A percentile compares a stretch with the other conserved stretches of the same genome.
Conservation (phyloP, 176 grass and related monocot species). For the Cymbopogon citratus region DNA sequence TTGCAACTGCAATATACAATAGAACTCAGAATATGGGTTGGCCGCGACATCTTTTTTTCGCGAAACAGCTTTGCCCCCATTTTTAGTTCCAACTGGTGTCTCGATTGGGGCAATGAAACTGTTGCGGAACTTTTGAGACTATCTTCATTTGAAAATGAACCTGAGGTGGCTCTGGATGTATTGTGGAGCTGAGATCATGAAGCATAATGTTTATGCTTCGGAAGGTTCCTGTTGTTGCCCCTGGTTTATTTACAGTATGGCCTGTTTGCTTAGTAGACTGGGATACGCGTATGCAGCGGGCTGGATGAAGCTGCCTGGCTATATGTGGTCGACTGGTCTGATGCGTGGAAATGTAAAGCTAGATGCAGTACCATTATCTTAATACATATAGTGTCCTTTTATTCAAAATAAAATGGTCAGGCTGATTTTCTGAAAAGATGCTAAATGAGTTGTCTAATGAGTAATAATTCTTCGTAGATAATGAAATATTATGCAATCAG, state of each 20-base stretch:
- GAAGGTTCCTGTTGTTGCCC: not conserved
- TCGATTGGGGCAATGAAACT: not conserved
- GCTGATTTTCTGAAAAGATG: not conserved
- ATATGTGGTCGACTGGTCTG: not conserved
- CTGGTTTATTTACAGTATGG: not conserved
- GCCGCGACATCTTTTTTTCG: too few species aligned
- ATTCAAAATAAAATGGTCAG: not conserved
- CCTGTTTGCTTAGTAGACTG: too few species aligned
- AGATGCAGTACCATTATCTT: not conserved
- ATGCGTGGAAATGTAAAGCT: not conserved
- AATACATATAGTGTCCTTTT: not conserved
- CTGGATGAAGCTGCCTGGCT: too few species aligned
- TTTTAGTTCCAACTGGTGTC: not conserved
- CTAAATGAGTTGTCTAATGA: not conserved
- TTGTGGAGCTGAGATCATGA: not conserved
- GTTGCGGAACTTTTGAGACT: not conserved
- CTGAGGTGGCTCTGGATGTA: not conserved
- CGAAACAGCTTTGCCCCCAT: too few species aligned
- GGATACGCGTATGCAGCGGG: too few species aligned
- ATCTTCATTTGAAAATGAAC: not conserved
- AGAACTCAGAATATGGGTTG: too few species aligned
- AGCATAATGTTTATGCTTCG: not conserved
- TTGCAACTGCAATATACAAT: not conserved
- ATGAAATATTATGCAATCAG: not conserved
- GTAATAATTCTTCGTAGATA: too few species aligned